phyloP scores from a whole-genome alignment of 1,284 basidiomycete genomes.

The Irpex lacteus region DNA sequence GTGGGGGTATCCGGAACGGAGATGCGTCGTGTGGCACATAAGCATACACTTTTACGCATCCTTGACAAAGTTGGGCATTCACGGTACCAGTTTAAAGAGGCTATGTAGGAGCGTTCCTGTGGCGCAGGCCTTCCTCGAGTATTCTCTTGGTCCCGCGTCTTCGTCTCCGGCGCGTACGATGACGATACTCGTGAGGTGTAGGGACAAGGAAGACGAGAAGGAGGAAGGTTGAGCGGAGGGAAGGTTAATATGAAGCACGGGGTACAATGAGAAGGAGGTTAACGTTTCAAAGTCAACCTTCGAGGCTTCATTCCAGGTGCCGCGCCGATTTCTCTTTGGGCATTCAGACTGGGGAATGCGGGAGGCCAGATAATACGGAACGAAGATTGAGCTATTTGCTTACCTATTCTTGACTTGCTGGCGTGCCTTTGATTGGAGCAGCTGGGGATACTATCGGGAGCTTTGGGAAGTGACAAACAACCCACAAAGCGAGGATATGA shows the following conservation, averaged over 20 bases:
- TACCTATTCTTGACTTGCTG: neutral
- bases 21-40: too few species aligned
- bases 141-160: neutral
- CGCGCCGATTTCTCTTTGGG: neutral
- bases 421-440: neutral
- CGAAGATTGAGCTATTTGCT: neutral
- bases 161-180: neutral
- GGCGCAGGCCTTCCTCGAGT: slow-evolving; percentile 1
- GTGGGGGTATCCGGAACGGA: too few species aligned
- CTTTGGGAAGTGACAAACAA: neutral
- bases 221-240: neutral
- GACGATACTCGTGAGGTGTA: neutral
- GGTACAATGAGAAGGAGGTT: neutral
- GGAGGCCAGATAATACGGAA: neutral
- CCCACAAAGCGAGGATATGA: neutral
- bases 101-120: slow-evolving; percentile 1
- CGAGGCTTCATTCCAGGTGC: too few species aligned
- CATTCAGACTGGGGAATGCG: neutral
- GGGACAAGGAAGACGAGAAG: neutral
- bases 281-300: neutral
- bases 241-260: neutral
- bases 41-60: too few species aligned
- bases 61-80: too few species aligned
- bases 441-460: neutral
- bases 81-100: neutral